These are phyloP conservation scores for Epithele typhae DNA, from an alignment of 768 basidiomycete species.

Conservation along the genomic window DNA sequence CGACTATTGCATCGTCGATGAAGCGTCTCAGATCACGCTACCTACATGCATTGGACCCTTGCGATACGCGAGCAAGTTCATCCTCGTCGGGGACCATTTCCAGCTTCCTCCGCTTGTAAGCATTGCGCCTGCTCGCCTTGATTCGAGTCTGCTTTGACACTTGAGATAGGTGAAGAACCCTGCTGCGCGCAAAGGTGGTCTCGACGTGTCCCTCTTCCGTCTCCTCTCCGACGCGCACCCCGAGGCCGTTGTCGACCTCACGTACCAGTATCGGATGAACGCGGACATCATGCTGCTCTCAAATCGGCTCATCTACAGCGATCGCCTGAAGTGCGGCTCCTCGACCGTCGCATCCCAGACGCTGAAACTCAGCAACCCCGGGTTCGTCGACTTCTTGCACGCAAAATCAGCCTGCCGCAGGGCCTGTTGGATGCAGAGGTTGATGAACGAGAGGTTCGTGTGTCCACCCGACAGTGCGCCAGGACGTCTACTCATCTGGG, in stretches of 20 bases:
- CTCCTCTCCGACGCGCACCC: conserved; percentile 86
- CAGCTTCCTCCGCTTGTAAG: conserved; percentile 91
- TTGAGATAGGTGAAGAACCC: conserved; percentile 70
- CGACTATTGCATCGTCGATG: conserved; percentile 97
- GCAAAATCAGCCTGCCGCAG: conserved; percentile 25
- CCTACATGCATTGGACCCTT: conserved; percentile 94
- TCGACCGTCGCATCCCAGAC: conserved; percentile 58
- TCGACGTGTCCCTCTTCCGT: conserved; percentile 88
- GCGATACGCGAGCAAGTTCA: conserved; percentile 83
- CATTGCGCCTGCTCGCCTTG: neutral
- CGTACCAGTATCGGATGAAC: conserved; percentile 95
- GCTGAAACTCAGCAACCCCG: conserved; percentile 48
- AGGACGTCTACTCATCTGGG: no score
- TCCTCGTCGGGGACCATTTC: conserved; percentile 96
- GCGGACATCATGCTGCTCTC: conserved; percentile 90
- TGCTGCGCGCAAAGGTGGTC: conserved; percentile 75
- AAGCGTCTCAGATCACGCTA: conserved; percentile 95
- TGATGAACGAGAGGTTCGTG: conserved; percentile 62
- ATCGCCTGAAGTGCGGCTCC: conserved; percentile 75
- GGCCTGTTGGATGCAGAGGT: conserved; percentile 66
- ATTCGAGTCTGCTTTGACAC: neutral
- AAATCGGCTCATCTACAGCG: conserved; percentile 81
- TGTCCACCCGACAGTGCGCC: no score
- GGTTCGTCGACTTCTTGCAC: conserved; percentile 45
- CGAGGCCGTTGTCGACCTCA: conserved; percentile 77